phyloP scores from a whole-genome alignment of 2,329 filamentous ascomycete species.

The Fonsecaea pugnacius region DNA sequence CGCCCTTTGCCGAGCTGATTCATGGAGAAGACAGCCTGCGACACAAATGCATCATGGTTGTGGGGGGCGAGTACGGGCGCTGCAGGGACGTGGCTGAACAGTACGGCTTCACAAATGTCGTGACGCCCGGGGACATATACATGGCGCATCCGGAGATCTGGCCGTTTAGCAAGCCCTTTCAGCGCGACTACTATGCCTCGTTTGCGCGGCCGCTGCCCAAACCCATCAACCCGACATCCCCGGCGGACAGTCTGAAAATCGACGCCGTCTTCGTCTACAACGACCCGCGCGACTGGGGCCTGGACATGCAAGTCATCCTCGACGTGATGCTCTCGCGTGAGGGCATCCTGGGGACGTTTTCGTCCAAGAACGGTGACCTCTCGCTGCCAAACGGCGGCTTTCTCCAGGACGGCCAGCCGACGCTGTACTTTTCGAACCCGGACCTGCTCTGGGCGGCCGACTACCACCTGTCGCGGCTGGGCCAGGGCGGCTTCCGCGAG shows the following conservation, averaged over 20 bases:
- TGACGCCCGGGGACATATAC: slow-evolving; percentile 85
- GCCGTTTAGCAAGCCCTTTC: slow-evolving; percentile 76
- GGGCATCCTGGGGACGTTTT: slow-evolving; percentile 83
- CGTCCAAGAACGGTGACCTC: slow-evolving; percentile 68
- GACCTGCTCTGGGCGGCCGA: slow-evolving; percentile 87
- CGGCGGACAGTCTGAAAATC: slow-evolving; percentile 67
- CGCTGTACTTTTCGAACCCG: slow-evolving; percentile 84
- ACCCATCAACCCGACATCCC: slow-evolving; percentile 48
- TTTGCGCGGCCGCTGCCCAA: slow-evolving; percentile 46
- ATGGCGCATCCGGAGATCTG: slow-evolving; percentile 74
- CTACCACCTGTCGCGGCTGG: slow-evolving; percentile 83
- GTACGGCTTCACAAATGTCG: slow-evolving; percentile 78
- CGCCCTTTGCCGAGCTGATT: slow-evolving; percentile 77
- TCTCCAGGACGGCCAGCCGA: slow-evolving; percentile 79
- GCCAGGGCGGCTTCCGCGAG: slow-evolving; percentile 87
- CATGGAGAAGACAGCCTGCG: slow-evolving; percentile 58
- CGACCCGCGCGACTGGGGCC: slow-evolving; percentile 93
- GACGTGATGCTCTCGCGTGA: slow-evolving; percentile 78
- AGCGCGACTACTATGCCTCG: slow-evolving; percentile 61
- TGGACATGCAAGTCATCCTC: slow-evolving; percentile 81
- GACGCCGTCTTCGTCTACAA: slow-evolving; percentile 94
- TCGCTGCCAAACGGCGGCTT: slow-evolving; percentile 74
- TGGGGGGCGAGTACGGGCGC: slow-evolving; percentile 69
- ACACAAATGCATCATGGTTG: slow-evolving; percentile 73
- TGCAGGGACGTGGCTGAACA: slow-evolving; percentile 74